Evolutionary conservation across 106 monocot genomes (phyloP).

Genomic region (Hemerocallis citrina): DNA sequence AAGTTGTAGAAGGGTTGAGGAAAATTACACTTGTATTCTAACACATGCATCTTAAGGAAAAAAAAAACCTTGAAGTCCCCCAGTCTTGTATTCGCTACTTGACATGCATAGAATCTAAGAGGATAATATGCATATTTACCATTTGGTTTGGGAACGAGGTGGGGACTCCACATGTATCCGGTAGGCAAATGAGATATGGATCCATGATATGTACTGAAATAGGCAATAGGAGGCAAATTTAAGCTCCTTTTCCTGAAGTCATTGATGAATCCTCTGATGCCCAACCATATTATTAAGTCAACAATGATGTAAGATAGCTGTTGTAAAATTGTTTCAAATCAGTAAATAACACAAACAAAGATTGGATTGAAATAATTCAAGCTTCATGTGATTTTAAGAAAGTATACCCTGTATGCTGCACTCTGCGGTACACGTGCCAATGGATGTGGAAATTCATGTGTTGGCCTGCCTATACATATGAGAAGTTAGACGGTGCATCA

Average conservation of each 20-base stretch:
- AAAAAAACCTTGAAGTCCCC: too few species aligned
- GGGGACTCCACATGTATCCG: constrained; percentile 96
- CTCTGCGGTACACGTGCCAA: constrained; percentile 84
- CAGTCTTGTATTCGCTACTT: too few species aligned
- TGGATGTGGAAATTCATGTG: constrained; percentile 85
- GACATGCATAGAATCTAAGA: too few species aligned
- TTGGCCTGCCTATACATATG: constrained; percentile 76
- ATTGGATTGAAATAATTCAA: background rate
- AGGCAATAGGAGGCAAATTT: constrained; percentile 64
- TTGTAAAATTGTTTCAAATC: background rate
- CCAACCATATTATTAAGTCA: constrained; percentile 73
- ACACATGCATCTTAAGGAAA: too few species aligned
- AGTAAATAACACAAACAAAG: constrained; percentile 1
- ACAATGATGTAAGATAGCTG: constrained; percentile 72
- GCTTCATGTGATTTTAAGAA: background rate
- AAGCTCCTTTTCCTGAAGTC: constrained; percentile 64
- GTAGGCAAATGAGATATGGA: constrained; percentile 91
- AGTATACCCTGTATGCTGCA: constrained; percentile 68
- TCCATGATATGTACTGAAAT: constrained; percentile 82
- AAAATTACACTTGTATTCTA: too few species aligned
- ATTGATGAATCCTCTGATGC: constrained; percentile 54
- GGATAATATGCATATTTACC: constrained; percentile 39
- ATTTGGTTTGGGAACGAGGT: constrained; percentile 81
- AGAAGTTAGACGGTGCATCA: constrained; percentile 35
- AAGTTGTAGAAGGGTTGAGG: too few species aligned